Evolutionary conservation across 192 early-diverging fungal species (phyloP).

Genomic region (Entomortierella chlamydospora): DNA sequence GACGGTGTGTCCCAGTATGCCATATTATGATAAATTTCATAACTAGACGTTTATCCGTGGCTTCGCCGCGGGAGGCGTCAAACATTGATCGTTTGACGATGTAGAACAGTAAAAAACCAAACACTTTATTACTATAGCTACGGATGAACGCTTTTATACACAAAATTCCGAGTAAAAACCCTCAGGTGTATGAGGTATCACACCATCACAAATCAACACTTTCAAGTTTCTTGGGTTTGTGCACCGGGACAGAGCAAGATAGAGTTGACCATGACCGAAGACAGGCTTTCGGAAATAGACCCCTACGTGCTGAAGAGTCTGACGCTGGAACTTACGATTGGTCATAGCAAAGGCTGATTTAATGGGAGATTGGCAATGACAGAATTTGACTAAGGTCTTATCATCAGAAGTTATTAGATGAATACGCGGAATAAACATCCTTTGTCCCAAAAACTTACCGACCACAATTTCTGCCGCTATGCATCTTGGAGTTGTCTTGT

Average conservation of each 20-base stretch:
- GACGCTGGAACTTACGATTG: conserved; percentile 15
- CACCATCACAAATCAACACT: not conserved
- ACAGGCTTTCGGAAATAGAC: conserved; percentile 14
- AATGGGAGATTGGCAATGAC: conserved; percentile 15
- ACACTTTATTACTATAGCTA: too few species aligned
- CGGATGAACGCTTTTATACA: too few species aligned
- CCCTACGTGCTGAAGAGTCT: conserved; percentile 18
- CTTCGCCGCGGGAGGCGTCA: too few species aligned
- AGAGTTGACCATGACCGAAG: conserved; percentile 1
- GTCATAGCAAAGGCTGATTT: conserved; percentile 32
- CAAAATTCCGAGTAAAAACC: too few species aligned
- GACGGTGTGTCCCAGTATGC: too few species aligned
- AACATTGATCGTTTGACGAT: too few species aligned
- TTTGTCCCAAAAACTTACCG: conserved; percentile 6
- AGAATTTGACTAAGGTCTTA: conserved; percentile 5
- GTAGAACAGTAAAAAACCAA: too few species aligned
- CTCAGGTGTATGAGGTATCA: not conserved
- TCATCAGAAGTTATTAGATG: conserved; percentile 6
- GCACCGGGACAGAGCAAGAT: conserved; percentile 11
- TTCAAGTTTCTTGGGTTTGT: not conserved
- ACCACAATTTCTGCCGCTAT: conserved; percentile 21
- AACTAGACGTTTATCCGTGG: too few species aligned
- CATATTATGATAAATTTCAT: too few species aligned
- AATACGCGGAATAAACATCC: conserved; percentile 25
- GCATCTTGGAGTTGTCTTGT: not conserved